Percentiles rank a stretch among this genome's conserved stretches.
Conservation (phyloP, 768 basidiomycete species). For the Lactarius indigo region DNA sequence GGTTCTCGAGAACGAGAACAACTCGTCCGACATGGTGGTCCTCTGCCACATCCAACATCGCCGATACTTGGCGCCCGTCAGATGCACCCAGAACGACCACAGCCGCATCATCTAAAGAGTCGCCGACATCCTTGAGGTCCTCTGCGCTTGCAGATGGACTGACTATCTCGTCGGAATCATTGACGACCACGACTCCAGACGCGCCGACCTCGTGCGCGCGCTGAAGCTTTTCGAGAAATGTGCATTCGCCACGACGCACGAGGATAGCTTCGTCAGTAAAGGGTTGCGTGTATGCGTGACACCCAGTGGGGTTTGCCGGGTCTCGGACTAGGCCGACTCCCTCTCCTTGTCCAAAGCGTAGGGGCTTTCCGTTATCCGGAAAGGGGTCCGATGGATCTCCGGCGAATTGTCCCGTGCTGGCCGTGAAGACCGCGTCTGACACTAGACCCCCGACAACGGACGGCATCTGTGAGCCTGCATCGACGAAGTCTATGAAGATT, state of each 20-base stretch:
- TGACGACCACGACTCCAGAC: constrained; percentile 73
- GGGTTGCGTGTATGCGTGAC: constrained; percentile 46
- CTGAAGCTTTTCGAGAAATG: constrained; percentile 81
- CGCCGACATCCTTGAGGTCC: constrained; percentile 55
- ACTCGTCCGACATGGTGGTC: constrained; percentile 45
- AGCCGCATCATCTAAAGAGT: constrained; percentile 50
- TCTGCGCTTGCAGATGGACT: constrained; percentile 62
- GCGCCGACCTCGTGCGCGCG: constrained; percentile 68
- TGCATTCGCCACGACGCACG: constrained; percentile 75
- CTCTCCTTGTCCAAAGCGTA: constrained; percentile 47
- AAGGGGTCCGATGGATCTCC: constrained; percentile 46
- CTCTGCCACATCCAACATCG: constrained; percentile 54
- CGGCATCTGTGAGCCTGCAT: constrained; percentile 44
- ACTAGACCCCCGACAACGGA: constrained; percentile 37
- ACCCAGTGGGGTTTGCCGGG: constrained; percentile 53
- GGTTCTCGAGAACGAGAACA: constrained; percentile 46
- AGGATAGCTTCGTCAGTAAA: constrained; percentile 56
- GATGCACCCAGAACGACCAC: constrained; percentile 54
- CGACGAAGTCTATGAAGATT: constrained; percentile 51
- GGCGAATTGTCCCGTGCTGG: constrained; percentile 68
- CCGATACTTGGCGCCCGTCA: constrained; percentile 50
- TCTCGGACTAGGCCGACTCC: constrained; percentile 58
- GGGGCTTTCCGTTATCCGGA: constrained; percentile 28
- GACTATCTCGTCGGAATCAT: constrained; percentile 53
- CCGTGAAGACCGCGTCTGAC: constrained; percentile 51